Percentiles rank a stretch among this genome's conserved stretches.
Evolutionary conservation across 2,329 filamentous ascomycete genomes (phyloP).

Genomic region (Domatiomyces catenatus): DNA sequence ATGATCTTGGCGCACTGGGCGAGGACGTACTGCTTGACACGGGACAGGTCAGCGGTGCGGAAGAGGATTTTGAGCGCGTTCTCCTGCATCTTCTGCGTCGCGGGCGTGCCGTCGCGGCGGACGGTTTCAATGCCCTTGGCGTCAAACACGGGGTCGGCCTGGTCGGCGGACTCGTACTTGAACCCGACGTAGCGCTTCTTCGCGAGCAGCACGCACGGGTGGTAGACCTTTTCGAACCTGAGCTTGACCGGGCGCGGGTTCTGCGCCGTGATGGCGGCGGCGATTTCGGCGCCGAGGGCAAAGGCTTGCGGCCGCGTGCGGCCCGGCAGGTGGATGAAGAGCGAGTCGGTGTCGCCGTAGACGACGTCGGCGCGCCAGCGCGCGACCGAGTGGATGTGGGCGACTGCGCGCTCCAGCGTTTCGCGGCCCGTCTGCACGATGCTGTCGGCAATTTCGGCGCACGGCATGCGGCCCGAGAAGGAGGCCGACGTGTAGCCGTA

Average conservation of each 20-base stretch:
- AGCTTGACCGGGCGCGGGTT: slow-evolving; percentile 88
- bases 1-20: slow-evolving; percentile 84
- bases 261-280: slow-evolving; percentile 67
- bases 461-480: slow-evolving; percentile 95
- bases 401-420: slow-evolving; percentile 85
- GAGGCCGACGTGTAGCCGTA: slow-evolving; percentile 96
- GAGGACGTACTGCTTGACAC: slow-evolving; percentile 83
- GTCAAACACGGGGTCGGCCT: slow-evolving; percentile 75
- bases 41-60: slow-evolving; percentile 71
- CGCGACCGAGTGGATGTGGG: slow-evolving; percentile 73
- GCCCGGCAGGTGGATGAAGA: slow-evolving; percentile 82
- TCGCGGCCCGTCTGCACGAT: slow-evolving; percentile 94
- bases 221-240: slow-evolving; percentile 97
- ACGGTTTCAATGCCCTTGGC: slow-evolving; percentile 98
- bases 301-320: slow-evolving; percentile 81
- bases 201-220: slow-evolving; percentile 80
- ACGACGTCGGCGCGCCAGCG: slow-evolving; percentile 92
- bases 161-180: slow-evolving; percentile 71
- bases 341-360: slow-evolving; percentile 91
- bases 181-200: slow-evolving; percentile 98
- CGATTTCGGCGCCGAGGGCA: slow-evolving; percentile 81
- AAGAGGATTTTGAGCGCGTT: slow-evolving; percentile 80
- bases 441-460: slow-evolving; percentile 91
- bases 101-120: slow-evolving; percentile 81
- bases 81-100: slow-evolving; percentile 93